These are phyloP conservation scores for Phytopythium vexans DNA, from an alignment of 352 stramenopile genomes.

Conservation along the genomic window DNA sequence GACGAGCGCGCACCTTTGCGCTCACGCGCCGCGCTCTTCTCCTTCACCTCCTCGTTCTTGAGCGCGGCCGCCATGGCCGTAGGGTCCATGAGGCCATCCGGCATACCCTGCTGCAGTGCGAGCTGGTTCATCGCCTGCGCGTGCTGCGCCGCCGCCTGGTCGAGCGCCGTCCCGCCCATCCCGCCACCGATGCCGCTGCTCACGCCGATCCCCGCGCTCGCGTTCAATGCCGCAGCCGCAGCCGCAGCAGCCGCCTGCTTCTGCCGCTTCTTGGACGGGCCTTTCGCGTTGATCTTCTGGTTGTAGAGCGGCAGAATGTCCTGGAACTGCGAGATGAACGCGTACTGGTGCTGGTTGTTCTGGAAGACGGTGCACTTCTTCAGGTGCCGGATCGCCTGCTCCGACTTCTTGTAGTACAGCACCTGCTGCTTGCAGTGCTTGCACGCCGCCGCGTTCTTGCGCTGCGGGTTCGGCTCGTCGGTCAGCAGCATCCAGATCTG, in stretches of 20 bases:
- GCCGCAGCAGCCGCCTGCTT: conserved; percentile 29
- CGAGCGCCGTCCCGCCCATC: conserved; percentile 25
- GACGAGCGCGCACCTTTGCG: conserved; percentile 26
- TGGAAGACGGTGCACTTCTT: conserved; percentile 82
- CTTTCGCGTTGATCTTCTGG: conserved; percentile 76
- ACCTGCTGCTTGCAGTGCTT: conserved; percentile 87
- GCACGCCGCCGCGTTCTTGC: conserved; percentile 67
- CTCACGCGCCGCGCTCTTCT: conserved; percentile 17
- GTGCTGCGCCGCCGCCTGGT: conserved; percentile 53
- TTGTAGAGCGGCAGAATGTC: conserved; percentile 82
- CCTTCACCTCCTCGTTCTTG: conserved; percentile 37
- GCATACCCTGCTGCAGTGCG: conserved; percentile 69
- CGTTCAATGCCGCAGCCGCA: conserved; percentile 1
- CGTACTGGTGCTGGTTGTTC: conserved; percentile 77
- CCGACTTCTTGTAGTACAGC: conserved; percentile 86
- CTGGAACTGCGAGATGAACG: conserved; percentile 77
- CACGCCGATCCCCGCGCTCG: conserved; percentile 14
- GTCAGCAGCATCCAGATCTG: conserved; percentile 83
- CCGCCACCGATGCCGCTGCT: conserved; percentile 13
- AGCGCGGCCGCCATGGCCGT: conserved; percentile 39
- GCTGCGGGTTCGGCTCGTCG: conserved; percentile 75
- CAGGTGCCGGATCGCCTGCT: conserved; percentile 78
- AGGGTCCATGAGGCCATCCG: conserved; percentile 65
- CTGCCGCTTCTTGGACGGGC: conserved; percentile 55
- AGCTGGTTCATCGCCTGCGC: conserved; percentile 65